phyloP scores from a whole-genome alignment of 2,329 filamentous ascomycete genomes.

The Hymenoscyphus fructigenus region DNA sequence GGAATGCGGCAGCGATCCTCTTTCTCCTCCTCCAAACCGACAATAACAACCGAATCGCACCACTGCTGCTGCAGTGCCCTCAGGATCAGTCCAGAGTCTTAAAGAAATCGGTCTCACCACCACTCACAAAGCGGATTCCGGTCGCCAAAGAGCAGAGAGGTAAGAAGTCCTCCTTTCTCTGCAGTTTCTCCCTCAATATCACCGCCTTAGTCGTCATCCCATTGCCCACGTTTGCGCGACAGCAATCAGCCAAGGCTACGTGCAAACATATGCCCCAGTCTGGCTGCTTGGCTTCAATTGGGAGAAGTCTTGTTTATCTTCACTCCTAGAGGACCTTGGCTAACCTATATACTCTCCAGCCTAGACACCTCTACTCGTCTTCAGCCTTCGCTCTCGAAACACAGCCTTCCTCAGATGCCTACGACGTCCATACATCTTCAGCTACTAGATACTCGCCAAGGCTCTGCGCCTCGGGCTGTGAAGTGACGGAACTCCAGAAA shows the following conservation, averaged over 20 bases:
- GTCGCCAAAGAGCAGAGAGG: background rate
- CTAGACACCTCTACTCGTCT: slow-evolving; percentile 13
- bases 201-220: background rate
- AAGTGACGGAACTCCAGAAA: slow-evolving; percentile 22
- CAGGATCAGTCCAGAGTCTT: background rate
- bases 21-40: background rate
- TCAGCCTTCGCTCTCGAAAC: slow-evolving; percentile 4
- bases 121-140: background rate
- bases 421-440: slow-evolving; percentile 20
- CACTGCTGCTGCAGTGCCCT: background rate
- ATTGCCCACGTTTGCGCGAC: background rate
- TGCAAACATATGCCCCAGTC: slow-evolving; percentile 15
- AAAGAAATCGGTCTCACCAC: background rate
- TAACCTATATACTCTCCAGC: slow-evolving; percentile 29
- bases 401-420: slow-evolving; percentile 31
- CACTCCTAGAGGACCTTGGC: slow-evolving; percentile 17
- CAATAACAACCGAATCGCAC: background rate
- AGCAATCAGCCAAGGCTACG: slow-evolving; percentile 19
- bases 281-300: slow-evolving; percentile 18
- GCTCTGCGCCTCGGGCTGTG: slow-evolving; percentile 32
- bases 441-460: slow-evolving; percentile 26
- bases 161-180: background rate
- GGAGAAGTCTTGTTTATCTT: background rate
- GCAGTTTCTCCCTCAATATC: background rate
- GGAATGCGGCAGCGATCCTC: background rate